Conservation (phyloP, 1,284 basidiomycete genomes). For the Marasmius oreades region DNA sequence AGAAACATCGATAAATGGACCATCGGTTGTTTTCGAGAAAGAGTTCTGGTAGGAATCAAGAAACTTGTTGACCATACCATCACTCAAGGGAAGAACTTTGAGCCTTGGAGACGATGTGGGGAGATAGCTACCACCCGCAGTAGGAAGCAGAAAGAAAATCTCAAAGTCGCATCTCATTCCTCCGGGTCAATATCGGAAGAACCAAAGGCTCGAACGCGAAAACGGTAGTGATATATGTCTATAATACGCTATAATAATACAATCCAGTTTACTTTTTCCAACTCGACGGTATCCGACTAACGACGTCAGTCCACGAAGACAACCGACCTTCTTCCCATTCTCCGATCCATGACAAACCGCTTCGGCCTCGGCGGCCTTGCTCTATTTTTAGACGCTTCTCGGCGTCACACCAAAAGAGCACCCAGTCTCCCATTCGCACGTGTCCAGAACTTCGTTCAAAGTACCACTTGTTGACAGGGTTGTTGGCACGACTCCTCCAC, state of each 20-base stretch:
- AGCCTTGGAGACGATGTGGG: slow-evolving; percentile 46
- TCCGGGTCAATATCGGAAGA: slow-evolving; percentile 19
- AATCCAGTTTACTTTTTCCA: slow-evolving; percentile 51
- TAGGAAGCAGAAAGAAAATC: slow-evolving; percentile 30
- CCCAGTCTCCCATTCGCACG: slow-evolving; percentile 80
- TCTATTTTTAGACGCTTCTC: slow-evolving; percentile 77
- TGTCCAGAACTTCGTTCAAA: slow-evolving; percentile 95
- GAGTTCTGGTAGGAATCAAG: slow-evolving; percentile 36
- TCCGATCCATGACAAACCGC: slow-evolving; percentile 72
- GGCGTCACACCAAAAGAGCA: slow-evolving; percentile 98
- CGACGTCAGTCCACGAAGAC: slow-evolving; percentile 68
- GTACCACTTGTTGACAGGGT: slow-evolving; percentile 99
- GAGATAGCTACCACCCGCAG: slow-evolving; percentile 26
- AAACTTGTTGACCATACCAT: slow-evolving; percentile 32
- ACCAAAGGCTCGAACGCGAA: too few relatives aligned
- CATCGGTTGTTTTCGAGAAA: slow-evolving; percentile 35
- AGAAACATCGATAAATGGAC: slow-evolving; percentile 55
- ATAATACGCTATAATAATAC: background rate
- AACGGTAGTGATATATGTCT: too few relatives aligned
- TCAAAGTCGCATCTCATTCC: slow-evolving; percentile 18
- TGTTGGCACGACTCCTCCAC: slow-evolving; percentile 90
- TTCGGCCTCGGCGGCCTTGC: slow-evolving; percentile 56
- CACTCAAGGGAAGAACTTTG: slow-evolving; percentile 28
- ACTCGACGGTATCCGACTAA: slow-evolving; percentile 76
- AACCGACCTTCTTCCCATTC: slow-evolving; percentile 81